Percentiles rank a stretch among this genome's conserved stretches.
These are phyloP conservation scores for Dothistroma septosporum DNA, from an alignment of 2,329 filamentous ascomycete species.

Conservation along the genomic window DNA sequence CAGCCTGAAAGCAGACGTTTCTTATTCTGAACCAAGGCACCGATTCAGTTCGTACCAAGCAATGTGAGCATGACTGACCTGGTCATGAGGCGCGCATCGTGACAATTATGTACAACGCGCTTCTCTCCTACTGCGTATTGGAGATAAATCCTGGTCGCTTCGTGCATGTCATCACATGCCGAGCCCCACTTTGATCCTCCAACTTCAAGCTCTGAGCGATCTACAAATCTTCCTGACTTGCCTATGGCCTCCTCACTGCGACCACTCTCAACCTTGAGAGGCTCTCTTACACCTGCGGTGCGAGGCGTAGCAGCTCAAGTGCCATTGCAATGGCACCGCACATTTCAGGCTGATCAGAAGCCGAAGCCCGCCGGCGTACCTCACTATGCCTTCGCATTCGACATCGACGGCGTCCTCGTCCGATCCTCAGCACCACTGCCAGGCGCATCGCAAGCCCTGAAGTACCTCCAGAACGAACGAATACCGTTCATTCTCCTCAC, in stretches of 20 bases:
- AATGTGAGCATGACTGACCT: not conserved
- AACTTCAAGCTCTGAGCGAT: not conserved
- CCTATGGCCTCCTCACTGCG: slow-evolving; percentile 2
- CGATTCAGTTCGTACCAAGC: not conserved
- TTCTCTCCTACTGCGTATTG: not conserved
- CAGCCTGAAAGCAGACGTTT: not conserved
- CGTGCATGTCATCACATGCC: not conserved
- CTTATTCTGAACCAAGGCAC: not conserved
- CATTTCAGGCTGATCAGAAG: not conserved
- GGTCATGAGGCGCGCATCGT: not conserved
- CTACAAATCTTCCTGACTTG: not conserved
- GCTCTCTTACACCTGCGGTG: not conserved
- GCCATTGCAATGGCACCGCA: slow-evolving; percentile 6
- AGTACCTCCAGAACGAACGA: slow-evolving; percentile 65
- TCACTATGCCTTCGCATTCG: slow-evolving; percentile 12
- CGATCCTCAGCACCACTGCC: slow-evolving; percentile 75
- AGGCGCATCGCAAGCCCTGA: slow-evolving; percentile 69
- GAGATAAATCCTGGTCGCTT: not conserved
- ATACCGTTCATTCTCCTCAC: slow-evolving; percentile 94
- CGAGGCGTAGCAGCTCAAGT: not conserved
- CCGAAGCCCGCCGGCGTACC: slow-evolving; percentile 2
- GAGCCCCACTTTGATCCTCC: not conserved
- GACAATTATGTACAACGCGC: not conserved
- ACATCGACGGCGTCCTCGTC: slow-evolving; percentile 90
- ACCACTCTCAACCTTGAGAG: not conserved